Evolutionary conservation across 169 alveolate species (phyloP).

Genomic region (Plasmodium ovale): DNA sequence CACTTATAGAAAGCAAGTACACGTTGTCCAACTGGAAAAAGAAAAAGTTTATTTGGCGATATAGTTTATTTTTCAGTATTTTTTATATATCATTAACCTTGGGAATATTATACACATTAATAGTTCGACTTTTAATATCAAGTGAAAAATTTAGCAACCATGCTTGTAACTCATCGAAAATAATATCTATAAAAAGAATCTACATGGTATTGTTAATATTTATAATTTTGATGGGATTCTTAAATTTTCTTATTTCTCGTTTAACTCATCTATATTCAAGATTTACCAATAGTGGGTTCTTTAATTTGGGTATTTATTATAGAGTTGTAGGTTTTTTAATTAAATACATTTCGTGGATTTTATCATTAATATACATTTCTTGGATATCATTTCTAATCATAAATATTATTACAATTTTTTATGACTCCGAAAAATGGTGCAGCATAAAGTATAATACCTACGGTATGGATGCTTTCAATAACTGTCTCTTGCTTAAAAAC

Average conservation of each 20-base stretch:
- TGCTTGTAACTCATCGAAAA: constrained; percentile 14
- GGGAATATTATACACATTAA: constrained; percentile 30
- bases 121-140: constrained; percentile 28
- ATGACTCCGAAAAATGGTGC: constrained; percentile 33
- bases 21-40: constrained; percentile 56
- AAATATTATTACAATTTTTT: constrained; percentile 25
- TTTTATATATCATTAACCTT: constrained; percentile 26
- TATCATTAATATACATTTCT: constrained; percentile 39
- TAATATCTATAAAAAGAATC: constrained; percentile 4
- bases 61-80: constrained; percentile 50
- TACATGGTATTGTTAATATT: constrained; percentile 39
- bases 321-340: constrained; percentile 47
- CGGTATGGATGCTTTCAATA: constrained; percentile 65
- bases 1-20: constrained; percentile 55
- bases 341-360: constrained; percentile 60
- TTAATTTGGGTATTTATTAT: constrained; percentile 52
- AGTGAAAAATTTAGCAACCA: constrained; percentile 30
- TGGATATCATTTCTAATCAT: constrained; percentile 49
- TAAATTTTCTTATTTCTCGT: constrained; percentile 65
- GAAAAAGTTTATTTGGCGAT: constrained; percentile 54
- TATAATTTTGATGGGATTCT: constrained; percentile 44
- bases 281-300: constrained; percentile 58
- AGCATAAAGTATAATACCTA: constrained; percentile 19
- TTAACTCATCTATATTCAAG: constrained; percentile 59
- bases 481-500: constrained; percentile 37